Evolutionary conservation across 192 early-diverging fungal species (phyloP), one percentile per base, ranked within the genome.

Genomic region (Obelidium mucronatum): DNA sequence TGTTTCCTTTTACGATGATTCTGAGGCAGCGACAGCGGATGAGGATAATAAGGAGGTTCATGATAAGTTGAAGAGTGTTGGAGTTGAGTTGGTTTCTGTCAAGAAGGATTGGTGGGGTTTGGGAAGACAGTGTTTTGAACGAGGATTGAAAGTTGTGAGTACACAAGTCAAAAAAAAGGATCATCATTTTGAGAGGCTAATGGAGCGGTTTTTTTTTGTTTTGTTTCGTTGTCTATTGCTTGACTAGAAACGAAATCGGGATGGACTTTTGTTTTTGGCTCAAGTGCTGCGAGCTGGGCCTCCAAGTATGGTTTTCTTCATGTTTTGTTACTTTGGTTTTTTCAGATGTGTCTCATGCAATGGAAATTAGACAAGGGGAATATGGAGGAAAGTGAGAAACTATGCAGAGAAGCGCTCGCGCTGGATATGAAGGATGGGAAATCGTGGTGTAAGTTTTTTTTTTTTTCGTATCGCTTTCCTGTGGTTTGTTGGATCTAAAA

Each of bases 101-200:
- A 30, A 68, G 22, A 36, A 26, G 40, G 48, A 52, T 30, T 17
- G 15, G 11, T 68, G 67, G 70, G n/a, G 39, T 24, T 36, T 76
- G 17, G 75, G 44, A 11, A n/a, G 52, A 36, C 13, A 19, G n/a
- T 76, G 75, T 40, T 76, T 76, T 37, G 75, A 76, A 40, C 33
- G 36, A n/a, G 65, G 75, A 30, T 56, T 76, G 30, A 35, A 53
- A 55, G 53, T 68, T 37, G 62, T 56, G 37, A 72, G 67, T 30
- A 15, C 24, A 26, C 2, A 19, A 8, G 15, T n/a, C n/a, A n/a
- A n/a, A n/a, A n/a, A n/a, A n/a, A n/a, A n/a, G n/a, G n/a, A n/a
- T n/a, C n/a, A n/a, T n/a, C n/a, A n/a, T n/a, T n/a, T n/a, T n/a
- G n/a, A n/a, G n/a, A n/a, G n/a, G n/a, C n/a, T n/a, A n/a, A n/a